Percentiles rank a stretch among this genome's conserved stretches.
Evolutionary conservation across 768 basidiomycete species (phyloP).

Genomic region (Leccinum uliginosum): DNA sequence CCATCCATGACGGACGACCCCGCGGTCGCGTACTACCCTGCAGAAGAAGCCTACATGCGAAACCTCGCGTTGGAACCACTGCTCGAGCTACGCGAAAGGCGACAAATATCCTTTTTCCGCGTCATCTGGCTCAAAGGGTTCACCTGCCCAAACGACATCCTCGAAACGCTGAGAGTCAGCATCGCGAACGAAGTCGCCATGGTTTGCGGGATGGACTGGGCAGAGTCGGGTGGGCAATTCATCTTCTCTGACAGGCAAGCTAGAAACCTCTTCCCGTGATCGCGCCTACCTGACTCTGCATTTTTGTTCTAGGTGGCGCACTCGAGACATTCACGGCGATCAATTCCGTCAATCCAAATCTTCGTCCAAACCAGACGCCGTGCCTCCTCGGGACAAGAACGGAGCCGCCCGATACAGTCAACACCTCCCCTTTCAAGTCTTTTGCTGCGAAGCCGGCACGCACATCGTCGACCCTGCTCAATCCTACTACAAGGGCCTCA

Average conservation of each 20-base stretch:
- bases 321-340: slow-evolving; percentile 96
- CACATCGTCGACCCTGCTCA: slow-evolving; percentile 95
- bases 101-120: slow-evolving; percentile 79
- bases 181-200: slow-evolving; percentile 90
- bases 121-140: slow-evolving; percentile 99
- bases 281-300: not conserved
- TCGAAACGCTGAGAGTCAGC: slow-evolving; percentile 92
- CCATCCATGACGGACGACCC: slow-evolving; percentile 91
- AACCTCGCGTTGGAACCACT: slow-evolving; percentile 92
- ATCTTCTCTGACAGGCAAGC: slow-evolving; percentile 94
- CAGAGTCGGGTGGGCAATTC: slow-evolving; percentile 94
- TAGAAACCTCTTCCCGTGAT: too few species aligned
- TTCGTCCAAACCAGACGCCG: slow-evolving; percentile 82
- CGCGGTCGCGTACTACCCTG: slow-evolving; percentile 85
- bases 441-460: slow-evolving; percentile 97
- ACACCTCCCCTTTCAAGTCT: slow-evolving; percentile 96
- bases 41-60: slow-evolving; percentile 91
- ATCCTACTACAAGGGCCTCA: slow-evolving; percentile 89
- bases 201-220: slow-evolving; percentile 99
- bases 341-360: slow-evolving; percentile 97
- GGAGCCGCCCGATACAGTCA: slow-evolving; percentile 82
- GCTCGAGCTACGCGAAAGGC: slow-evolving; percentile 68
- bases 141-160: slow-evolving; percentile 96
- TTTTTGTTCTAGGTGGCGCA: slow-evolving; percentile 70
- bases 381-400: slow-evolving; percentile 83